These are phyloP conservation scores for Neofusicoccum ribis DNA, from an alignment of 2,329 filamentous ascomycete species.

Conservation along the genomic window DNA sequence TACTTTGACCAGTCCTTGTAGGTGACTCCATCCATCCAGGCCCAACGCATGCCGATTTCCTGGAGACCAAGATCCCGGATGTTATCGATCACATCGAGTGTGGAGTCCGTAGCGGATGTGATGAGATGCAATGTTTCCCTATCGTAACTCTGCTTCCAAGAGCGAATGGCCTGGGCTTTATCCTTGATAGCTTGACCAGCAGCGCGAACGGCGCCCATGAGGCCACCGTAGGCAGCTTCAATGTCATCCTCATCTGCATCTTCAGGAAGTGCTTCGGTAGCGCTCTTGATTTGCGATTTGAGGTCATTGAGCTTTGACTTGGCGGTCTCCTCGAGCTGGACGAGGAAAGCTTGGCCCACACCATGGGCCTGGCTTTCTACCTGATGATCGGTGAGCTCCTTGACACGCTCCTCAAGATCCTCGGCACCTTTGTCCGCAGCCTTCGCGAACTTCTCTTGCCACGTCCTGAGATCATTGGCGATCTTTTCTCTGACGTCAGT, in stretches of 20 bases:
- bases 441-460: slow-evolving; percentile 85
- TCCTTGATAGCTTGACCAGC: slow-evolving; percentile 74
- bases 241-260: slow-evolving; percentile 56
- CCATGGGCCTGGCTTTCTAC: slow-evolving; percentile 65
- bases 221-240: slow-evolving; percentile 53
- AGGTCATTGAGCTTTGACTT: slow-evolving; percentile 64
- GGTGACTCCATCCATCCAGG: slow-evolving; percentile 91
- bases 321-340: slow-evolving; percentile 68
- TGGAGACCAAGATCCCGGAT: slow-evolving; percentile 83
- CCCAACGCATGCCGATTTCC: slow-evolving; percentile 90
- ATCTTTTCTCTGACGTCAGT: slow-evolving; percentile 62
- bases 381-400: slow-evolving; percentile 72
- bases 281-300: slow-evolving; percentile 64
- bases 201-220: slow-evolving; percentile 60
- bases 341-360: slow-evolving; percentile 66
- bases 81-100: slow-evolving; percentile 77
- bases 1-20: slow-evolving; percentile 98
- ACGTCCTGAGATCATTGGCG: slow-evolving; percentile 73
- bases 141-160: slow-evolving; percentile 74
- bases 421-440: slow-evolving; percentile 82
- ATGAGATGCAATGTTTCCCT: slow-evolving; percentile 68
- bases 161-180: slow-evolving; percentile 72
- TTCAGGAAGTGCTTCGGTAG: slow-evolving; percentile 57
- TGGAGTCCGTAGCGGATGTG: slow-evolving; percentile 71
- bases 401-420: slow-evolving; percentile 62